Conservation (phyloP, 306 rosid genomes). For the Pyrus pyrifolia region DNA sequence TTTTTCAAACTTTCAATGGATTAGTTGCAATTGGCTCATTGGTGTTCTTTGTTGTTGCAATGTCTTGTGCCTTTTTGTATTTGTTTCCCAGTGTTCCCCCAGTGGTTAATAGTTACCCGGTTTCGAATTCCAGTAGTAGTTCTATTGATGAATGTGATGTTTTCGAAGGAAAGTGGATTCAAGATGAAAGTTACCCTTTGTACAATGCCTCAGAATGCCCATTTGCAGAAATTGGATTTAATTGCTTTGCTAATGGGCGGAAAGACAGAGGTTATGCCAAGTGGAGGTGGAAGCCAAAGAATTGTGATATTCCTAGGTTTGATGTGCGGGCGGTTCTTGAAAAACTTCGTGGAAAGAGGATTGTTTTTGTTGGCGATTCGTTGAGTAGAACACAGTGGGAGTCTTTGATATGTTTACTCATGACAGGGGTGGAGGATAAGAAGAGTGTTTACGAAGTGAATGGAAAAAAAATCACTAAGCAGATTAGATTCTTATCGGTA, state of each 20-base stretch:
- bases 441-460: constrained; percentile 71
- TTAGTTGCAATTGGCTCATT: constrained; percentile 45
- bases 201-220: constrained; percentile 74
- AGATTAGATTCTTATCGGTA: constrained; percentile 62
- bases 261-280: constrained; percentile 56
- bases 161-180: constrained; percentile 75
- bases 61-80: constrained; percentile 42
- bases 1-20: constrained; percentile 41
- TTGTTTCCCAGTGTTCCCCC: constrained; percentile 36
- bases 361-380: constrained; percentile 85
- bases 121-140: constrained; percentile 21
- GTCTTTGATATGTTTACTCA: constrained; percentile 73
- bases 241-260: constrained; percentile 75
- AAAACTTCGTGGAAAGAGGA: constrained; percentile 67
- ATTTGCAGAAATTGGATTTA: constrained; percentile 68
- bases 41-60: constrained; percentile 35
- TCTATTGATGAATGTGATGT: constrained; percentile 45
- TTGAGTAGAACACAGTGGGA: constrained; percentile 96
- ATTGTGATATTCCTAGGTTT: constrained; percentile 72
- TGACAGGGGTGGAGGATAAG: constrained; percentile 77
- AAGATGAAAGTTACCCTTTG: constrained; percentile 66
- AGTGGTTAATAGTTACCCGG: constrained; percentile 22
- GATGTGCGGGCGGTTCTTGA: constrained; percentile 42
- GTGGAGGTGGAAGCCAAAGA: constrained; percentile 82
- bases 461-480: constrained; percentile 58